A percentile compares a stretch with the other conserved stretches of the same genome.
Conservation (phyloP, 257 asterid species). For the Gentiana dahurica region DNA sequence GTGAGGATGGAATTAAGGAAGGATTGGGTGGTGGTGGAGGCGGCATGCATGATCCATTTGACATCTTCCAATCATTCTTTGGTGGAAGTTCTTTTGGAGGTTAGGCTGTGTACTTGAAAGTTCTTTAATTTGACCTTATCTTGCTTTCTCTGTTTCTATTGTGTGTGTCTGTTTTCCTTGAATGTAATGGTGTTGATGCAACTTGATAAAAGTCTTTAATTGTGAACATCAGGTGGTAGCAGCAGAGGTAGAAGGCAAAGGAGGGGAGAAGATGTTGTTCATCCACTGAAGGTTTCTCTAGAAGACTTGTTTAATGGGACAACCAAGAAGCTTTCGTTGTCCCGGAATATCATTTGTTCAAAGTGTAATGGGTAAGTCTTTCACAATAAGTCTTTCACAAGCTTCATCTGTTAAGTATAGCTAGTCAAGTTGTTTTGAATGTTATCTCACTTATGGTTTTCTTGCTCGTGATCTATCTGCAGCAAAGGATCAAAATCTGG, state of each 20-base stretch:
- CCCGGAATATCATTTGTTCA: conserved; percentile 53
- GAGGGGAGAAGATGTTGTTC: conserved; percentile 63
- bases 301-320: conserved; percentile 52
- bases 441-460: neutral
- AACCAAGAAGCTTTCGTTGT: conserved; percentile 51
- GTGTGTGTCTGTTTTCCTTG: neutral
- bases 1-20: conserved; percentile 29
- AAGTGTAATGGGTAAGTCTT: conserved; percentile 52
- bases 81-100: conserved; percentile 48
- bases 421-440: neutral
- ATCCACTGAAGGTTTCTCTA: conserved; percentile 55
- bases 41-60: conserved; percentile 59
- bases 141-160: neutral
- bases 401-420: too few relatives aligned
- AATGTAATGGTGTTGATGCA: too few relatives aligned
- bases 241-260: conserved; percentile 65
- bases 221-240: conserved; percentile 38
- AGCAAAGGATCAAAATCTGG: conserved; percentile 51
- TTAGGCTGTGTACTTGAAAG: neutral
- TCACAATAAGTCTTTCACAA: conserved; percentile 2
- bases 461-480: conserved; percentile 6
- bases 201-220: neutral
- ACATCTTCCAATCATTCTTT: conserved; percentile 60
- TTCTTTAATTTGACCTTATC: too few relatives aligned
- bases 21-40: conserved; percentile 52